Percentiles rank a stretch among this genome's conserved stretches.
These are phyloP conservation scores for Phytophthora fragariae DNA, from an alignment of 352 stramenopile genomes.

Conservation along the genomic window DNA sequence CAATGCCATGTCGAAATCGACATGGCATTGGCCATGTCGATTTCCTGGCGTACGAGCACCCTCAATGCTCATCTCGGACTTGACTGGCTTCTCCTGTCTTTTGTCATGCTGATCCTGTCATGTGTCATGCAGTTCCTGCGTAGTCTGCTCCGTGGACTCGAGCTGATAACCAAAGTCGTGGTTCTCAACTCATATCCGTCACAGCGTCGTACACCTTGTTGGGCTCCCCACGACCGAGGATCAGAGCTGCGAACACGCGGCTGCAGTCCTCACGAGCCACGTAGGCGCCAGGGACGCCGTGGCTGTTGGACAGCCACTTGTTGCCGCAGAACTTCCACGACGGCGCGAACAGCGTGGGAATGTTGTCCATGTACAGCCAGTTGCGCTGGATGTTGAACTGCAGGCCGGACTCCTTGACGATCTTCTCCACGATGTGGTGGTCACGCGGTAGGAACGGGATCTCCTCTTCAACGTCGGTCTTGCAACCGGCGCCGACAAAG, in stretches of 20 bases:
- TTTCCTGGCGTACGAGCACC: too few relatives aligned
- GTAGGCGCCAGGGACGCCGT: slow-evolving; percentile 36
- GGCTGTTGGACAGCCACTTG: slow-evolving; percentile 44
- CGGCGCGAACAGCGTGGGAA: slow-evolving; percentile 30
- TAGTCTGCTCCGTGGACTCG: too few relatives aligned
- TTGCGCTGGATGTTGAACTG: slow-evolving; percentile 44
- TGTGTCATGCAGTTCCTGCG: too few relatives aligned
- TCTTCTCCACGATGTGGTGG: slow-evolving; percentile 28
- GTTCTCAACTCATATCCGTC: too few relatives aligned
- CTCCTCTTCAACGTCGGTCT: slow-evolving; percentile 14
- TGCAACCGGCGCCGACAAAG: slow-evolving; percentile 7
- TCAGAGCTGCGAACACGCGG: slow-evolving; percentile 27
- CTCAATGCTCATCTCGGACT: too few relatives aligned
- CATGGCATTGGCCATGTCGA: too few relatives aligned
- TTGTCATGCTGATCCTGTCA: too few relatives aligned
- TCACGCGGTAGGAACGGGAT: slow-evolving; percentile 27
- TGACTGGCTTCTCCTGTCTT: too few relatives aligned
- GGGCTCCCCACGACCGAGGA: slow-evolving; percentile 35
- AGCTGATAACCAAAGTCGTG: too few relatives aligned
- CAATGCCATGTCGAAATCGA: too few relatives aligned
- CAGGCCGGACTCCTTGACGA: slow-evolving; percentile 13
- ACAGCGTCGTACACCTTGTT: slow-evolving; percentile 40
- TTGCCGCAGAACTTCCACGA: slow-evolving; percentile 46
- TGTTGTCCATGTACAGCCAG: slow-evolving; percentile 49
- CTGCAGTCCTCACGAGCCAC: slow-evolving; percentile 38